A percentile compares a stretch with the other conserved stretches of the same genome.
Evolutionary conservation across 2,329 filamentous ascomycete species (phyloP).

Genomic region (Aspergillus chevalieri): DNA sequence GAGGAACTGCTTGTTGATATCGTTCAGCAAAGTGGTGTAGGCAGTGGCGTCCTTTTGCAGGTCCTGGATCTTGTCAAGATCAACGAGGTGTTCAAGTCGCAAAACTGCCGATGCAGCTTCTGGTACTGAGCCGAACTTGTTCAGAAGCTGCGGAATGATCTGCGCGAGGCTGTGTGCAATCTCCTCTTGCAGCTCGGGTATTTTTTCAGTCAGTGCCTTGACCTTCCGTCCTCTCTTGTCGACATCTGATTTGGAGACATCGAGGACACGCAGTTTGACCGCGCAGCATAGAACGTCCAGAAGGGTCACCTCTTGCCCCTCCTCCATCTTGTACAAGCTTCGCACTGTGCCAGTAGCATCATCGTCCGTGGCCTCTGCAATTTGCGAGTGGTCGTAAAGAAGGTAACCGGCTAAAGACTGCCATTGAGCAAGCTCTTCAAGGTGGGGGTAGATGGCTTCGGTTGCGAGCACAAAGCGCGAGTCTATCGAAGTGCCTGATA

Average conservation of each 20-base stretch:
- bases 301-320: constrained; percentile 75
- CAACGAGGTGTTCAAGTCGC: constrained; percentile 76
- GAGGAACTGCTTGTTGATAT: constrained; percentile 89
- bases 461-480: constrained; percentile 81
- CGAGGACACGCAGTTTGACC: constrained; percentile 66
- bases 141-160: constrained; percentile 77
- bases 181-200: constrained; percentile 66
- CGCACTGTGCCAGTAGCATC: constrained; percentile 61
- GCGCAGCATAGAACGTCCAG: constrained; percentile 80
- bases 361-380: constrained; percentile 49
- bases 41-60: constrained; percentile 77
- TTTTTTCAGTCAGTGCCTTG: constrained; percentile 56
- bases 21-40: constrained; percentile 75
- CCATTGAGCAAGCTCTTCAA: constrained; percentile 79
- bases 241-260: constrained; percentile 56
- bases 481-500: constrained; percentile 62
- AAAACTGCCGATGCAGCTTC: constrained; percentile 81
- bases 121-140: constrained; percentile 87
- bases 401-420: constrained; percentile 83
- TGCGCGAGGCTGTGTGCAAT: constrained; percentile 70
- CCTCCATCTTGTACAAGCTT: constrained; percentile 64
- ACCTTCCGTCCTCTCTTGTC: constrained; percentile 52
- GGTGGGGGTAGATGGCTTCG: constrained; percentile 75
- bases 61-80: constrained; percentile 81
- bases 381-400: constrained; percentile 78